phyloP scores from a whole-genome alignment of 139 green algal genomes.

The Chlorella sp. region DNA sequence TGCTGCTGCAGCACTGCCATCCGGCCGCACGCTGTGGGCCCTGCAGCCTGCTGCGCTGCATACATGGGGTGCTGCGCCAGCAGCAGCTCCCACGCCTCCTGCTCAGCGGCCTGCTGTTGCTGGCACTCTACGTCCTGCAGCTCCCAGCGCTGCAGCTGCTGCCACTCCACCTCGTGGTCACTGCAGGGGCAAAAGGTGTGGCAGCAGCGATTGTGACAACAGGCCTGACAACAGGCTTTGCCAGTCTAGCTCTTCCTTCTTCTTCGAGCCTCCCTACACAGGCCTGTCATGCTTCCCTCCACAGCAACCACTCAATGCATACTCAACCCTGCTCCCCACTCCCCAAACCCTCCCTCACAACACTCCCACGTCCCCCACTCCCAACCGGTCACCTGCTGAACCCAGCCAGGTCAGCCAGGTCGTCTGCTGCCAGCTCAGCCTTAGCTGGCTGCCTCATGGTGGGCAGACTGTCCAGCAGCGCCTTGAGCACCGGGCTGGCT shows the following conservation, averaged over 20 bases:
- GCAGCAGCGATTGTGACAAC: not conserved
- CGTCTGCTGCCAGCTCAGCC: constrained; percentile 7
- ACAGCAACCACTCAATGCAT: too few relatives aligned
- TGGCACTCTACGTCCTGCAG: not conserved
- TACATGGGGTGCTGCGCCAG: not conserved
- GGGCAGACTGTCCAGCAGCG: not conserved
- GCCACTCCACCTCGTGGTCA: constrained; percentile 18
- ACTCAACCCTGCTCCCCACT: too few relatives aligned
- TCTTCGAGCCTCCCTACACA: too few relatives aligned
- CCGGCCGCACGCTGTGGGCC: not conserved
- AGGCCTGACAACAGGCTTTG: not conserved
- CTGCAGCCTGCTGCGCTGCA: not conserved
- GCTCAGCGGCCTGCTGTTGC: not conserved
- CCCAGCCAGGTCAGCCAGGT: constrained; percentile 19
- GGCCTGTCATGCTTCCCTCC: too few relatives aligned
- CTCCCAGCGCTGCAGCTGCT: not conserved
- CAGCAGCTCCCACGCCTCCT: not conserved
- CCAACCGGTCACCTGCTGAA: constrained; percentile 14
- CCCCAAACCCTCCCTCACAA: too few relatives aligned
- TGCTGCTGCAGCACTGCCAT: not conserved
- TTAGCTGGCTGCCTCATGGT: not conserved
- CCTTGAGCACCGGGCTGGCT: constrained; percentile 12
- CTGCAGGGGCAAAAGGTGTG: not conserved
- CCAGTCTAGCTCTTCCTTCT: not conserved
- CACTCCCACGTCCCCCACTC: too few relatives aligned